Base-by-base conservation (phyloP, 305 asterid species). In the Fraxinus velutina region DNA sequence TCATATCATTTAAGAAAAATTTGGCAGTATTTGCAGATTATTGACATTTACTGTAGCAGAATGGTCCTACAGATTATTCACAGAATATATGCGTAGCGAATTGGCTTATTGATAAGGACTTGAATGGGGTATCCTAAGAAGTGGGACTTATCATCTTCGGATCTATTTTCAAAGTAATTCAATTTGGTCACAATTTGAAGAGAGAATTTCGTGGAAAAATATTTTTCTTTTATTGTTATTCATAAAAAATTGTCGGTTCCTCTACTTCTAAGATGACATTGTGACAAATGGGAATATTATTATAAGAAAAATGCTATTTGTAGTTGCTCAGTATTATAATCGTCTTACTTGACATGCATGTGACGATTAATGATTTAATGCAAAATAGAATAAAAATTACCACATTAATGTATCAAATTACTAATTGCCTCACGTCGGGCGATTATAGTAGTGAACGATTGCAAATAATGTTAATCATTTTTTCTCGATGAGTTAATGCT, bases 51-150 rank as follows among this genome's bases (percentile, higher is more conserved):
- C 6, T 82, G 80, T 79, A 79, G 78, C 60, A 37, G 22, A 85
- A 79, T 85, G 89, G 87, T 3, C 90, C 90, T 85, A 88, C 88
- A 19, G 34, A 66, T 72, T 76, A 75, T 77, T 55, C 81, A 83
- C 77, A 73, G 78, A 64, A 64, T 79, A 81, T 73, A 42, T 83
- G 86, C 74, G 73, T 36, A 77, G 52, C 79, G 79, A 21, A 73
- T 57, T 79, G 55, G 75, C 52, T 66, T 79, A 15, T 47, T 70
- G 83, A 81, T 37, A 36, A 66, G 21, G 81, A 78, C 89, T 74
- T 73, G 12, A 29, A 64, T 47, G 73, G 80, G 85, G 83, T 50
- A 83, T 86, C 86, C 86, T 50, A 83, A 73, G 88, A 55, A 44
- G 36, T 29, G 34, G 5, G 2, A 22, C 24, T 72, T 36, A 62